A percentile compares a stretch with the other conserved stretches of the same genome.
Evolutionary conservation across 495 filamentous ascomycete genomes (phyloP).

Genomic region (Aspergillus ostianus): DNA sequence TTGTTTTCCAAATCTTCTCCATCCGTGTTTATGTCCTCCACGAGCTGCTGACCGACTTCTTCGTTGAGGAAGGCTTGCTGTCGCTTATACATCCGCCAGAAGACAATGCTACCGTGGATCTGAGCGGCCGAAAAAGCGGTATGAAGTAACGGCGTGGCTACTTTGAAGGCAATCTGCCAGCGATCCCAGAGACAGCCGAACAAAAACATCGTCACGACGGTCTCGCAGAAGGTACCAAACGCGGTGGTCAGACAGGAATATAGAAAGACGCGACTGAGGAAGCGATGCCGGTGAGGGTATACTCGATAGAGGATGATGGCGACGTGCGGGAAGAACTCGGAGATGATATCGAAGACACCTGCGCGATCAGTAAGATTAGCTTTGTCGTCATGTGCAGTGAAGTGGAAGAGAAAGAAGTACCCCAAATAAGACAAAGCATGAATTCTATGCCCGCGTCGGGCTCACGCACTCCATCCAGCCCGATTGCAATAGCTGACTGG

Average conservation of each 20-base stretch:
- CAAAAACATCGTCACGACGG: constrained; percentile 47
- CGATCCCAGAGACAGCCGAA: constrained; percentile 46
- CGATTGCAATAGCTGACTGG: constrained; percentile 46
- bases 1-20: neutral
- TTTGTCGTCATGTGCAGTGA: neutral
- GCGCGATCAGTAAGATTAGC: neutral
- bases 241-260: constrained; percentile 40
- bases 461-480: constrained; percentile 35
- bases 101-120: constrained; percentile 44
- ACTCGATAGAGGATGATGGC: constrained; percentile 50
- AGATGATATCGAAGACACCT: constrained; percentile 51
- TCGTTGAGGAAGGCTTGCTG: constrained; percentile 29
- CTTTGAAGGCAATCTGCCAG: constrained; percentile 49
- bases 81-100: constrained; percentile 41
- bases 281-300: constrained; percentile 36
- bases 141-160: constrained; percentile 49
- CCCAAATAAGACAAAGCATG: constrained; percentile 48
- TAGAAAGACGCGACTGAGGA: constrained; percentile 43
- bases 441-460: constrained; percentile 49
- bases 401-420: constrained; percentile 23
- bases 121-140: constrained; percentile 43
- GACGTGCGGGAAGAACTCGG: constrained; percentile 49
- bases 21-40: neutral
- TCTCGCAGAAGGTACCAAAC: constrained; percentile 42
- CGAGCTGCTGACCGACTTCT: neutral